Evolutionary conservation across 192 early-diverging fungal species (phyloP), one percentile per base, ranked within the genome.

Genomic region (Mortierella claussenii): DNA sequence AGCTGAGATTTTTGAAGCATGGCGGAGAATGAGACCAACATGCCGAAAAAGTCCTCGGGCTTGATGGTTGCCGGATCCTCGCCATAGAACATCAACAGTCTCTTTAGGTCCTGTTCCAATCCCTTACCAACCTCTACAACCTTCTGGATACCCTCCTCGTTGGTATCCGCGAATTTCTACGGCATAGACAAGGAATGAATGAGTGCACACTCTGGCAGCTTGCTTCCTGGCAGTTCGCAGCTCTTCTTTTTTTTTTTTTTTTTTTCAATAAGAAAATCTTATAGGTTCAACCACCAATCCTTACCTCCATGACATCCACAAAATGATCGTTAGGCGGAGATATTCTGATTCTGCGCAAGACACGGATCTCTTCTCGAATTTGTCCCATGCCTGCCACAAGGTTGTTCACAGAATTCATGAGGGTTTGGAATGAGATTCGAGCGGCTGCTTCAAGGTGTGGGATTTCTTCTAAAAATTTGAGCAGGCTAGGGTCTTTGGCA

Each of bases 31-130:
- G 81, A 78, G 7, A 80, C 62, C 12, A 88, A 69, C 48, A 83
- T 81, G 1, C 79, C 80, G 58, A 85, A 88, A 55, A 88, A 88
- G 42, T 86, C 86, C 68, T 88, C 86, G 8, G 83, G 76, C 48
- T 85, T 86, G 12, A 65, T 82, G 11, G 48, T 47, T 20, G 45
- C 45, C 12, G 86, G 79, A 60, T 88, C 85, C 53, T 88, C 86
- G 8, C 86, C 84, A 50, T 83, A 88, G 46, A 82, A 88, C 23
- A 78, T 47, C 27, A 86, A 66, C 12, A 88, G 48, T 24, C 76
- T 33, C 45, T 63, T 82, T 4, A 84, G 36, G 20, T 81, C 70
- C 7, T 85, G 81, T 49, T 88, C 86, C 5, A 84, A 64, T 1
- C 78, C 68, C 31, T 70, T 75, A 0, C 80, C 80, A 37, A 79